These are phyloP conservation scores for Laguncularia racemosa DNA, from an alignment of 345 rosid genomes.

Conservation along the genomic window DNA sequence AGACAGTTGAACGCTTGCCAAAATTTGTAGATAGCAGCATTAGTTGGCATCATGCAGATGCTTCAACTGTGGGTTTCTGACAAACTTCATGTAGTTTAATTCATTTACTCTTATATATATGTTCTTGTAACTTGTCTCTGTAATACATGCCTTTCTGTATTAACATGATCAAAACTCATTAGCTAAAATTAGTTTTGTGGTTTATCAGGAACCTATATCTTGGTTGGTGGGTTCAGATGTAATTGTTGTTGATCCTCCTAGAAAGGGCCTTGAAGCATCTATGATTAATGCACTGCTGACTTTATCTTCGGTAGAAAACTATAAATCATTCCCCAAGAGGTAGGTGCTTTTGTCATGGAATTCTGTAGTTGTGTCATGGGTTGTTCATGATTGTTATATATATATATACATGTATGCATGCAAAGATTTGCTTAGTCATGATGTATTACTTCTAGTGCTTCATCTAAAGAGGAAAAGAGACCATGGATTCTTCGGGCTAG, in stretches of 20 bases:
- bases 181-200: background rate
- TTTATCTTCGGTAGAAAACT: conserved; percentile 39
- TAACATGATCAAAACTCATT: background rate
- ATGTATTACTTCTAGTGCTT: conserved; percentile 28
- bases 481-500: conserved; percentile 90
- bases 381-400: background rate
- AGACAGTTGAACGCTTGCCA: conserved; percentile 72
- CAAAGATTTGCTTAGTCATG: conserved; percentile 3
- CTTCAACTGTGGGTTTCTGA: conserved; percentile 56
- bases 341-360: conserved; percentile 17
- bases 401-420: background rate
- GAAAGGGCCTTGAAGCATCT: conserved; percentile 82
- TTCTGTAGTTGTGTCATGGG: background rate
- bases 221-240: conserved; percentile 93
- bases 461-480: conserved; percentile 77
- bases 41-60: conserved; percentile 90
- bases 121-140: background rate
- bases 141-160: background rate
- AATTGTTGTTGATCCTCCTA: conserved; percentile 86
- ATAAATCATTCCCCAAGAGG: conserved; percentile 43
- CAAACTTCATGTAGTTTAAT: background rate
- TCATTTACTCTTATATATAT: background rate
- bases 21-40: conserved; percentile 55
- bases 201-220: conserved; percentile 67
- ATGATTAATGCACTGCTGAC: conserved; percentile 54